A percentile compares a stretch with the other conserved stretches of the same genome.
These are phyloP conservation scores for Candida quercuum DNA, from an alignment of 805 yeast genomes.

Conservation along the genomic window DNA sequence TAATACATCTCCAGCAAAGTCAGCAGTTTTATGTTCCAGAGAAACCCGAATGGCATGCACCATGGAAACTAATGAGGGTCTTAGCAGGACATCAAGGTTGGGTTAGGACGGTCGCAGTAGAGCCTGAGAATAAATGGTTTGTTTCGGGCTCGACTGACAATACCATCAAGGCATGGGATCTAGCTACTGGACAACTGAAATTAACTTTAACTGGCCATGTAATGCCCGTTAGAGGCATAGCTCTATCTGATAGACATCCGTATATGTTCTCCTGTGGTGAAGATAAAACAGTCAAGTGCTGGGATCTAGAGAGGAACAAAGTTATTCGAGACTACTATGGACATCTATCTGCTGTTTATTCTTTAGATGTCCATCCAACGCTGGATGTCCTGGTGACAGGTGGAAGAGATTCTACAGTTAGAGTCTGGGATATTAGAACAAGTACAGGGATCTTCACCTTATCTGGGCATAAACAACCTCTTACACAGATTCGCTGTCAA, in stretches of 20 bases:
- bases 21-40: constrained; percentile 12
- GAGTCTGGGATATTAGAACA: constrained; percentile 93
- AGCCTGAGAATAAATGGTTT: constrained; percentile 87
- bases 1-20: constrained; percentile 9
- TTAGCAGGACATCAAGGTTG: constrained; percentile 91
- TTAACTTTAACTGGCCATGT: constrained; percentile 86
- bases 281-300: constrained; percentile 87
- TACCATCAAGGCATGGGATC: constrained; percentile 88
- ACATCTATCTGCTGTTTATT: constrained; percentile 83
- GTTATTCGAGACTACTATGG: constrained; percentile 89
- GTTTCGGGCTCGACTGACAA: constrained; percentile 88
- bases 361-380: constrained; percentile 83
- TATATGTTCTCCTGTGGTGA: constrained; percentile 90
- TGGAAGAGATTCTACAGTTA: constrained; percentile 79
- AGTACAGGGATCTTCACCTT: constrained; percentile 68
- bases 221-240: constrained; percentile 79
- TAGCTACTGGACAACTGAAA: constrained; percentile 63
- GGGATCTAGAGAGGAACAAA: constrained; percentile 89
- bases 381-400: constrained; percentile 80
- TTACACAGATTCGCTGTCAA: constrained; percentile 63
- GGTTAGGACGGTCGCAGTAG: constrained; percentile 78
- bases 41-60: constrained; percentile 42
- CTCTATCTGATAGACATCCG: constrained; percentile 71
- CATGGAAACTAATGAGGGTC: constrained; percentile 71
- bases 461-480: constrained; percentile 75